Conservation (phyloP, 2,329 filamentous ascomycete genomes). For the Trichoderma atroviride region DNA sequence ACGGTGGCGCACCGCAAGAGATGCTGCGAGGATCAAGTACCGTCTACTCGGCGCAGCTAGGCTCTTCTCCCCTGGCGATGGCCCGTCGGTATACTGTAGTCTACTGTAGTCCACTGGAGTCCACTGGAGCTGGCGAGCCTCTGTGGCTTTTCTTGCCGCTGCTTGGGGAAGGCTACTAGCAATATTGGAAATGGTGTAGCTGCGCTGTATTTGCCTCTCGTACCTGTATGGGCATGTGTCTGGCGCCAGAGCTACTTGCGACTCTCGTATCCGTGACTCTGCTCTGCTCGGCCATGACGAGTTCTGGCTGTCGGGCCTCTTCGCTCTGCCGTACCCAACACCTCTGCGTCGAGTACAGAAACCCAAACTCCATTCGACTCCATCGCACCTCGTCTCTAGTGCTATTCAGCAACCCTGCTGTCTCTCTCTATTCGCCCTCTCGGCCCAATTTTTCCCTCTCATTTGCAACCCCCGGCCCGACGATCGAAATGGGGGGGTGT, state of each 20-base stretch:
- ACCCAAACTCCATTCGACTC: not conserved
- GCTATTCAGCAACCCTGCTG: not conserved
- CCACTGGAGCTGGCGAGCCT: not conserved
- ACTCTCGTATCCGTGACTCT: not conserved
- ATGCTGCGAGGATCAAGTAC: not conserved
- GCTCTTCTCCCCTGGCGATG: not conserved
- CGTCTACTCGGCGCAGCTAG: not conserved
- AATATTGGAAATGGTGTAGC: not conserved
- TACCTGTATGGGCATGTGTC: not conserved
- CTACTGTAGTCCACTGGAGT: not conserved
- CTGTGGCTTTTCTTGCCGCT: not conserved
- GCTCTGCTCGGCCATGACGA: not conserved
- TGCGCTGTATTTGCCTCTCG: not conserved
- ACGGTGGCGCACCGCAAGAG: not conserved
- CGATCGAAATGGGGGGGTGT: conserved; percentile 25
- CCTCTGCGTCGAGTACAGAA: not conserved
- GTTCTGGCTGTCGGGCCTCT: not conserved
- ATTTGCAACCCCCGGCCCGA: conserved; percentile 25
- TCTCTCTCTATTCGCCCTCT: conserved; percentile 8
- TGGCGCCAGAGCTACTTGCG: too few species aligned
- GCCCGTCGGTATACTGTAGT: not conserved
- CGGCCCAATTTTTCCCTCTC: conserved; percentile 25
- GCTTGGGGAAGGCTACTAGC: not conserved
- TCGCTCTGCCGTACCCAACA: not conserved
- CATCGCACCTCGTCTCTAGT: not conserved